These are phyloP conservation scores for Cudoniella acicularis DNA, from an alignment of 495 filamentous ascomycete species.

Conservation along the genomic window DNA sequence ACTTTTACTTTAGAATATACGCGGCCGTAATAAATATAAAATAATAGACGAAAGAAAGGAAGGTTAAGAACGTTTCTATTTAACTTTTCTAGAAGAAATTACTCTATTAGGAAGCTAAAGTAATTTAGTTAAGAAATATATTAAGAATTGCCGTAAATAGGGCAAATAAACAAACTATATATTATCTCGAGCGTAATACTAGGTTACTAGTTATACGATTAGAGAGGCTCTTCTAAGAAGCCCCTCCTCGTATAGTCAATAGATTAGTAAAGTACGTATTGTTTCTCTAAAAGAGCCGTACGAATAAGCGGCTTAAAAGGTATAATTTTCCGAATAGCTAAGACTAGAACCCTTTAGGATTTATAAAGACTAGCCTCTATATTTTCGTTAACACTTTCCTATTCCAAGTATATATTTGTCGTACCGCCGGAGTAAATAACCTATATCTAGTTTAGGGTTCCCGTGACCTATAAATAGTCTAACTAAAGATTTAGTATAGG, in stretches of 20 bases:
- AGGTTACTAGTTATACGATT: conserved; percentile 1
- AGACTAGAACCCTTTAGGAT: conserved; percentile 24
- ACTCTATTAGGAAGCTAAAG: no score
- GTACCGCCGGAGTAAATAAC: conserved; percentile 18
- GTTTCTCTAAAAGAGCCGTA: conserved; percentile 21
- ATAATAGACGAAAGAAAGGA: no score
- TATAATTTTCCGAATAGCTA: conserved; percentile 21
- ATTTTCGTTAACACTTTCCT: conserved; percentile 17
- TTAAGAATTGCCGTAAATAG: conserved; percentile 2
- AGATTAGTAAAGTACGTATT: conserved; percentile 23
- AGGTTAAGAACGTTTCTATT: no score
- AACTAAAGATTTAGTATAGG: conserved; percentile 27
- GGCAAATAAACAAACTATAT: conserved; percentile 3
- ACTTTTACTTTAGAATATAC: no score
- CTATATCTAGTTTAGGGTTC: conserved; percentile 24
- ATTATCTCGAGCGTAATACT: background rate
- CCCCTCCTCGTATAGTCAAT: conserved; percentile 16
- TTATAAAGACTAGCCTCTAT: conserved; percentile 5
- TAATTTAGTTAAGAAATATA: no score
- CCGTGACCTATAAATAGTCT: conserved; percentile 28
- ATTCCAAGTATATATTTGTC: conserved; percentile 23
- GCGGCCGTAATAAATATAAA: no score
- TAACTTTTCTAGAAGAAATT: no score
- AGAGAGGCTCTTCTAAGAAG: conserved; percentile 18
- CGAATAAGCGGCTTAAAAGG: conserved; percentile 12